These are phyloP conservation scores for Tetrastigma voinierianum DNA, from an alignment of 164 flowering plant species.

Conservation along the genomic window DNA sequence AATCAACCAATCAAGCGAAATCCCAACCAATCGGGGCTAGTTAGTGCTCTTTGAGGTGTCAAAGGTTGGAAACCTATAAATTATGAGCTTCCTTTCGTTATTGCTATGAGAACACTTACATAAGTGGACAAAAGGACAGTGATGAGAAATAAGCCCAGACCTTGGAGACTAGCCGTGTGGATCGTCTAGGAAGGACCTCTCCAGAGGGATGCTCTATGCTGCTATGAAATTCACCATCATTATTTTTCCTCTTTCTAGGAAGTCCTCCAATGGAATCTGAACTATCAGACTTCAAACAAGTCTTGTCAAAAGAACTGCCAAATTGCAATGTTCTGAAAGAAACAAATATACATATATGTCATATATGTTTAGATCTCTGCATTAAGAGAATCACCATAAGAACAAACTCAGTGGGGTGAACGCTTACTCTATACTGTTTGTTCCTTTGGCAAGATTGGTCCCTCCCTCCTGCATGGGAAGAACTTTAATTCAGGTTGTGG, in stretches of 20 bases:
- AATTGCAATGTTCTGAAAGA: conserved; percentile 37
- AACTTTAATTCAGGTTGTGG: no score
- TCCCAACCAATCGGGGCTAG: no score
- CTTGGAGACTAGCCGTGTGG: conserved; percentile 44
- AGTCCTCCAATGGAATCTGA: conserved; percentile 22
- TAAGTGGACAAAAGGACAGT: conserved; percentile 1
- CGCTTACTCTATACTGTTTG: conserved; percentile 36
- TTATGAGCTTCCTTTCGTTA: no score
- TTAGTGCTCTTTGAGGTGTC: no score
- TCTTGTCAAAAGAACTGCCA: conserved; percentile 20
- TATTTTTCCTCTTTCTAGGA: conserved; percentile 21
- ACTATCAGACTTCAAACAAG: conserved; percentile 12
- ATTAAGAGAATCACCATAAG: not conserved
- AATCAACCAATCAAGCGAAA: no score
- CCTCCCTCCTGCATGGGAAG: conserved; percentile 27
- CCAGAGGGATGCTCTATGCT: conserved; percentile 20
- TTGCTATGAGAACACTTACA: not conserved
- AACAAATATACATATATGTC: conserved; percentile 3
- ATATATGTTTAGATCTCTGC: conserved; percentile 1
- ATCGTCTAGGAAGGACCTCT: conserved; percentile 36
- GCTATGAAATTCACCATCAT: conserved; percentile 11
- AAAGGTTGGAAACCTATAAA: no score
- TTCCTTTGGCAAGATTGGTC: conserved; percentile 20
- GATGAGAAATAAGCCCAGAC: conserved; percentile 14
- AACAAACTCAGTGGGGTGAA: conserved; percentile 2